Conservation (phyloP, 2,329 filamentous ascomycete species). For the Curvularia spicifera region DNA sequence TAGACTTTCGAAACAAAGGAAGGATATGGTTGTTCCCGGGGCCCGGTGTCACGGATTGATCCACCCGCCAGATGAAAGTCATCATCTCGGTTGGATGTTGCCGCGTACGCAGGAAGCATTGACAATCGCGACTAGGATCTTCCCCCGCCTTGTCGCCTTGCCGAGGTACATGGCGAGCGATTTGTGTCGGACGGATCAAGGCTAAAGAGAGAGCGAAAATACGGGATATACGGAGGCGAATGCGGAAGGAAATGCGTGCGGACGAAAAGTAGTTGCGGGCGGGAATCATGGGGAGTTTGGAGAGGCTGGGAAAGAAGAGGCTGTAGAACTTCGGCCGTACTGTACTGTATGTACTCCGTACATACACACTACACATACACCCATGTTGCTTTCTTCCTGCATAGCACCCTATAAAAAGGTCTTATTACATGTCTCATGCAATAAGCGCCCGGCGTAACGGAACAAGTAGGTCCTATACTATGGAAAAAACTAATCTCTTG, state of each 20-base stretch:
- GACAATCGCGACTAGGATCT: slow-evolving; percentile 5
- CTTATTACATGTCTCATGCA: neutral
- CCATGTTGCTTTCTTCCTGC: no score
- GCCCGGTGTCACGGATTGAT: neutral
- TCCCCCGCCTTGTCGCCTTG: slow-evolving; percentile 8
- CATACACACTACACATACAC: no score
- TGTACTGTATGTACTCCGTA: no score
- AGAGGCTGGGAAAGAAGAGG: no score
- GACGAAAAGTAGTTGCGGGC: neutral
- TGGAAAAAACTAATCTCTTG: no score
- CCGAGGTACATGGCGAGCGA: slow-evolving; percentile 8
- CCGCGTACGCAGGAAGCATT: neutral
- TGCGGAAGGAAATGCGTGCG: neutral
- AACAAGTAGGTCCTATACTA: neutral
- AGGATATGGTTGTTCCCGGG: neutral
- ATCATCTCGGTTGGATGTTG: slow-evolving; percentile 13
- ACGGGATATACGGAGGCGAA: neutral
- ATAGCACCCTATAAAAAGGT: neutral
- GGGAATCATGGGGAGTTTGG: no score
- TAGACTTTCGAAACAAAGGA: neutral
- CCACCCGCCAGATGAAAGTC: no score
- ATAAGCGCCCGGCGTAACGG: neutral
- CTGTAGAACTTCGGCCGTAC: no score
- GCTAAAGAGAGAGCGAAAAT: no score
- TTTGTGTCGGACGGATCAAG: neutral